Evolutionary conservation across 345 rosid genomes (phyloP), one percentile per base, ranked within the genome.

Genomic region (Rhizophora mangle): DNA sequence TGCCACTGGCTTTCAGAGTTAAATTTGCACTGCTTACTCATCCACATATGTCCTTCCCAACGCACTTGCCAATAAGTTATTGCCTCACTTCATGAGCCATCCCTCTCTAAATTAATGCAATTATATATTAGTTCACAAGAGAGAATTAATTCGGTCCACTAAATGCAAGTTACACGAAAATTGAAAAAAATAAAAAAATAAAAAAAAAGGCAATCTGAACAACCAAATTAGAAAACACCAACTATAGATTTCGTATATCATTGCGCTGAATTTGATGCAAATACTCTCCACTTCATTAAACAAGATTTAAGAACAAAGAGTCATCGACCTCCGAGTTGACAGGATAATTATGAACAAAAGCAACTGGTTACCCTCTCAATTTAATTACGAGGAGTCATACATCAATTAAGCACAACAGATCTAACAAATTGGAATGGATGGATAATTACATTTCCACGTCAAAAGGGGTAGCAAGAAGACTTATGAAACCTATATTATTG

Each of bases 241-340:
- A 5, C 16, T 21, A 6, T n/a, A 15, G 10, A 15, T 27, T 53
- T 10, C 29, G 9, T 39, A 10, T 39, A 10, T 43, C 15, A 11
- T 9, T 63, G 74, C 81, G 77, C 84, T 81, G 81, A 81, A 81
- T 77, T 81, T 81, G 75, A 74, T 77, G 81, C 67, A 65, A 65
- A 20, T 59, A 43, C 15, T 61, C 34, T 22, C 27, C n/a, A 36
- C 22, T 37, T 67, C 36, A 11, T 62, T 62, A 58, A 62, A 43
- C 72, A 39, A 39, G 77, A 62, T 46, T 62, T 58, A 66, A 62
- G 66, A 65, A 30, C 54, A 43, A 6, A n/a, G 15, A 53, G 53
- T 27, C 37, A 34, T 59, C 63, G 32, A 20, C 62, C 37, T 46
- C 31, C 19, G 26, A 22, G 59, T 65, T 72, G 76, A 72, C 76